Evolutionary conservation across 1,284 basidiomycete species (phyloP), one percentile per base, ranked within the genome.

Genomic region (Microbotryomycetes sp.): DNA sequence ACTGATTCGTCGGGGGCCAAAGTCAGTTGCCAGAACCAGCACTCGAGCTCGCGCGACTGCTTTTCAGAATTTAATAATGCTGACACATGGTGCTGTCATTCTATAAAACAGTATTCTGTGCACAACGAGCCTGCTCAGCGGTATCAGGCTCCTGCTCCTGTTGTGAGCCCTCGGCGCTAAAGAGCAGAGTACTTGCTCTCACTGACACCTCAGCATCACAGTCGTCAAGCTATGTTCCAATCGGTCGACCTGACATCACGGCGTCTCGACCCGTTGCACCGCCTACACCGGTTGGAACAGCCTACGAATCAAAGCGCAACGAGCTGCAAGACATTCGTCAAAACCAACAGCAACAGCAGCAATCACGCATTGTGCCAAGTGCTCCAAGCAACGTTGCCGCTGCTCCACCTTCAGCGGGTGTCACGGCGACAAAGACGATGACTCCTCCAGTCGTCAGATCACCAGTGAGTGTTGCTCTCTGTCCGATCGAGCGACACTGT

Each of bases 1-100:
- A 87, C 88, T 76, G 88, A 89, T 45, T 88, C 92, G 15, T 92
- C 89, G 5, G 94, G 94, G n/a, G 85, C 91, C 0, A 93, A 59
- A 31, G 49, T 28, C 19, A 12, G 49, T n/a, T n/a, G n/a, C n/a
- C n/a, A n/a, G n/a, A n/a, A n/a, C n/a, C n/a, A n/a, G n/a, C n/a
- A n/a, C n/a, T n/a, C n/a, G n/a, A n/a, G n/a, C n/a, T n/a, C n/a
- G n/a, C n/a, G n/a, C n/a, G n/a, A n/a, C n/a, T n/a, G n/a, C n/a
- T n/a, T n/a, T n/a, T n/a, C n/a, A n/a, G n/a, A n/a, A n/a, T n/a
- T n/a, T n/a, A n/a, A n/a, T n/a, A n/a, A n/a, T n/a, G n/a, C n/a
- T n/a, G n/a, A n/a, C n/a, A n/a, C n/a, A n/a, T n/a, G n/a, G n/a
- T n/a, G n/a, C n/a, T n/a, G n/a, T n/a, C n/a, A n/a, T n/a, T n/a